These are phyloP conservation scores for Cyanodermella asteris DNA, from an alignment of 2,329 filamentous ascomycete species.

Conservation along the genomic window DNA sequence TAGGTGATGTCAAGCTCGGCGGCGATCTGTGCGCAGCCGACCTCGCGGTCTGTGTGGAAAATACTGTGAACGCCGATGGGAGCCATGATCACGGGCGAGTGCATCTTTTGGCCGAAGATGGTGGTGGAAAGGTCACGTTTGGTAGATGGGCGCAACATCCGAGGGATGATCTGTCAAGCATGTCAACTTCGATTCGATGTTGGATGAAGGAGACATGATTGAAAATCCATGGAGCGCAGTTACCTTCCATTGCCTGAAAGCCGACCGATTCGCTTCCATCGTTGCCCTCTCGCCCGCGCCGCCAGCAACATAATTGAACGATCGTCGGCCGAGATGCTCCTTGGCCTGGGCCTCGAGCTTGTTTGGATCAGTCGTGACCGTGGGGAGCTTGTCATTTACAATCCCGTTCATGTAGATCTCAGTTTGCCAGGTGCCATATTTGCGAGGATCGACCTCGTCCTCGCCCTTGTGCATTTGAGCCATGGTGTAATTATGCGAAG, in stretches of 20 bases:
- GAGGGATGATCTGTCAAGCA: conserved; percentile 25
- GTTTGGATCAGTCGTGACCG: conserved; percentile 37
- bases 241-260: conserved; percentile 31
- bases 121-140: conserved; percentile 28
- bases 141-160: conserved; percentile 24
- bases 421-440: conserved; percentile 23
- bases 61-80: conserved; percentile 49
- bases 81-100: conserved; percentile 37
- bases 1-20: conserved; percentile 40
- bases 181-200: conserved; percentile 9
- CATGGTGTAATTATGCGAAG: no score
- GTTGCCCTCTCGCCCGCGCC: conserved; percentile 40
- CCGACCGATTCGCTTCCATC: conserved; percentile 35
- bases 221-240: conserved; percentile 1
- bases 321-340: conserved; percentile 22
- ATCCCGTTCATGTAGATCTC: conserved; percentile 32
- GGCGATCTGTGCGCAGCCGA: conserved; percentile 40
- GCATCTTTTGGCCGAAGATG: conserved; percentile 28
- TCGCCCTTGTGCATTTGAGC: no score
- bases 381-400: conserved; percentile 24
- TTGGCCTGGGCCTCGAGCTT: conserved; percentile 33
- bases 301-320: conserved; percentile 40
- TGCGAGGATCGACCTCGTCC: no score
- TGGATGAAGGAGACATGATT: not conserved
- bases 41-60: conserved; percentile 43